phyloP scores from a whole-genome alignment of 2,329 filamentous ascomycete genomes.

The Seiridium unicorne region DNA sequence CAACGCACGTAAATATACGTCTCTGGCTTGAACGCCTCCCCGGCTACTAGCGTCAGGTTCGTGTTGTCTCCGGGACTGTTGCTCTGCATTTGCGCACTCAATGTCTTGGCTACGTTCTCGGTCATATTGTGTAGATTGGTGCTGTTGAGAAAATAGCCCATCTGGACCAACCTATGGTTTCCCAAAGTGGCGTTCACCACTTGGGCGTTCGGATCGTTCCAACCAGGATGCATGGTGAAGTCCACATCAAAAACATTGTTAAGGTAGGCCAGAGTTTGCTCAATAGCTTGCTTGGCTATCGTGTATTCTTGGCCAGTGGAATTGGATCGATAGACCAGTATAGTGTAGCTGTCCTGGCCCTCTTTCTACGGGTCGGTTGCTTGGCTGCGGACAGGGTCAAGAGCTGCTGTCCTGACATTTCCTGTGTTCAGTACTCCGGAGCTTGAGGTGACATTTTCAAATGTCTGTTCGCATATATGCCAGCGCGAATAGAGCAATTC shows the following conservation, averaged over 20 bases:
- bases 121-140: conserved; percentile 10
- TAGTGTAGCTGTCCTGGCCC: not conserved
- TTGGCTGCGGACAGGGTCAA: not conserved
- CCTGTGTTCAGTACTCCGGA: not conserved
- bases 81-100: conserved; percentile 15
- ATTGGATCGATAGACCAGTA: not conserved
- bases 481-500: not conserved
- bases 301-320: not conserved
- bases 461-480: not conserved
- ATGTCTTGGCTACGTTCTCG: conserved; percentile 10
- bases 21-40: conserved; percentile 17
- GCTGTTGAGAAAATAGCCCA: conserved; percentile 6
- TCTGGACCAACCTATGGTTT: not conserved
- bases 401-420: not conserved
- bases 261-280: not conserved
- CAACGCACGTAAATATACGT: conserved; percentile 27
- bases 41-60: conserved; percentile 11
- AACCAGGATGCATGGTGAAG: not conserved
- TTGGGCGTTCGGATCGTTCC: not conserved
- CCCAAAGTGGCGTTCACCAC: not conserved
- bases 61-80: conserved; percentile 13
- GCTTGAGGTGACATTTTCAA: not conserved
- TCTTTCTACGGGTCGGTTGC: not conserved
- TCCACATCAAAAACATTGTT: not conserved
- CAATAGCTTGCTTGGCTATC: not conserved